Percentiles rank a stretch among this genome's conserved stretches.
Evolutionary conservation across 768 basidiomycete species (phyloP).

Genomic region (Hypholoma fasciculare): DNA sequence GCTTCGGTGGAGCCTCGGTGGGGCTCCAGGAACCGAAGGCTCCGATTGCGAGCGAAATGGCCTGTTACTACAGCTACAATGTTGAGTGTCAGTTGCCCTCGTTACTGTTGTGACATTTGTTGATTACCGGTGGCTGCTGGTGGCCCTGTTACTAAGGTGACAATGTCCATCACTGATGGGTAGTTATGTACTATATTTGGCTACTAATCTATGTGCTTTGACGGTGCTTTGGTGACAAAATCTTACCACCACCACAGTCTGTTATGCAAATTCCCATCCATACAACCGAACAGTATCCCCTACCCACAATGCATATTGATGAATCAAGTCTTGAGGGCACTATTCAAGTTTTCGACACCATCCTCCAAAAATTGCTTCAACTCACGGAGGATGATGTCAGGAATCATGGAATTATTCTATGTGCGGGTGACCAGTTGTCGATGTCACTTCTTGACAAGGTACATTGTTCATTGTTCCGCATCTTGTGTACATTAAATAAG

Average conservation of each 20-base stretch:
- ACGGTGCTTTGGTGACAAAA: neutral
- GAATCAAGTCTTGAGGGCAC: slow-evolving; percentile 20
- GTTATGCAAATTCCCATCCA: slow-evolving; percentile 15
- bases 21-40: no score
- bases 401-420: slow-evolving; percentile 14
- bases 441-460: slow-evolving; percentile 17
- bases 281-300: slow-evolving; percentile 17
- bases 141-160: no score
- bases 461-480: neutral
- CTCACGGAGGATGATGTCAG: slow-evolving; percentile 13
- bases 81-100: no score
- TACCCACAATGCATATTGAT: slow-evolving; percentile 19
- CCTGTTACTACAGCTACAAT: no score
- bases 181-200: no score
- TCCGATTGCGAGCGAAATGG: no score
- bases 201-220: no score
- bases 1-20: no score
- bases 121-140: no score
- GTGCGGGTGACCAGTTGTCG: slow-evolving; percentile 16
- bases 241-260: slow-evolving; percentile 4
- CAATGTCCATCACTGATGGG: no score
- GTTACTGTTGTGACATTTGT: no score
- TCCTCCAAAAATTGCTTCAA: slow-evolving; percentile 6
- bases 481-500: neutral
- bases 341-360: slow-evolving; percentile 9